phyloP scores from a whole-genome alignment of 208 protist genomes.

The Leishmania turanica region DNA sequence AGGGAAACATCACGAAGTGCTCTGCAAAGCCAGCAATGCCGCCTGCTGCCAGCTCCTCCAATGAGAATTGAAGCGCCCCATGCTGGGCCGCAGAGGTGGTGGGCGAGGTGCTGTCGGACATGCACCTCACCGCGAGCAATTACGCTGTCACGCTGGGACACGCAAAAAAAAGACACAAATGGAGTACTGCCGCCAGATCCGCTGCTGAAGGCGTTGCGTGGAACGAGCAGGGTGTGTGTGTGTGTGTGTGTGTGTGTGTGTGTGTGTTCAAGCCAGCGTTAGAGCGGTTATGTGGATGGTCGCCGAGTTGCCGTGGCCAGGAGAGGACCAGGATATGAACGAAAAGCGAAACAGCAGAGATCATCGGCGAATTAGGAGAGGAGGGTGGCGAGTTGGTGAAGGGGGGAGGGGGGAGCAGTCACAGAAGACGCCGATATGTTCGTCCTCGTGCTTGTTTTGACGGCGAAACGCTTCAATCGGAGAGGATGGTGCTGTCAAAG shows the following conservation, averaged over 20 bases:
- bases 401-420: background rate
- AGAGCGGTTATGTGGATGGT: background rate
- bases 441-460: background rate
- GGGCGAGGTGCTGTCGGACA: constrained; percentile 16
- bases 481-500: background rate
- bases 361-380: too few relatives aligned
- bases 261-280: background rate
- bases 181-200: background rate
- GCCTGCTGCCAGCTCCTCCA: constrained; percentile 73
- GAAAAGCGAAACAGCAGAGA: background rate
- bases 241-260: background rate
- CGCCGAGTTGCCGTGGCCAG: background rate
- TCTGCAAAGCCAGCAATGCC: constrained; percentile 87
- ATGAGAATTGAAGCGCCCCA: constrained; percentile 42
- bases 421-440: too few relatives aligned
- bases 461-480: too few relatives aligned
- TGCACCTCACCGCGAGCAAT: constrained; percentile 4
- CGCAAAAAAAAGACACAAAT: background rate
- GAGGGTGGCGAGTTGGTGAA: too few relatives aligned
- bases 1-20: constrained; percentile 94
- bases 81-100: constrained; percentile 16
- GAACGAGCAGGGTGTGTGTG: background rate
- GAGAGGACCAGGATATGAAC: background rate
- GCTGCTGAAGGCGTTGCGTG: background rate
- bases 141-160: constrained; percentile 4